phyloP scores from a whole-genome alignment of 192 early-diverging fungal genomes.

The Linnemannia elongata region DNA sequence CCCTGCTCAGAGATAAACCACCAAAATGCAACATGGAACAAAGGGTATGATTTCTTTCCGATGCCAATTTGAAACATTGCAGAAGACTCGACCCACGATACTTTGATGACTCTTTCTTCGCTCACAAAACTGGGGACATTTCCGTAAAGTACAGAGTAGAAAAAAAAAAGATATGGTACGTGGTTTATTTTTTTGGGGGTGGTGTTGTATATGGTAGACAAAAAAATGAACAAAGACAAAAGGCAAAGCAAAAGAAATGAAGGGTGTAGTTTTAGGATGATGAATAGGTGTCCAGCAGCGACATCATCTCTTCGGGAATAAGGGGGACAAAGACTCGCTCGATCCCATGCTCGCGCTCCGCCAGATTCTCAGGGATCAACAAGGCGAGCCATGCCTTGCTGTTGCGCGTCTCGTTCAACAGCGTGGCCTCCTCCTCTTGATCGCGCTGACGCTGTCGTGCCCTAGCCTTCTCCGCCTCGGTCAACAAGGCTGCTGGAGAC shows the following conservation, averaged over 20 bases:
- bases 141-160: background rate
- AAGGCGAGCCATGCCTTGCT: slow-evolving; percentile 46
- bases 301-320: slow-evolving; percentile 59
- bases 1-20: background rate
- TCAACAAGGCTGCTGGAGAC: slow-evolving; percentile 28
- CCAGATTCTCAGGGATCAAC: slow-evolving; percentile 41
- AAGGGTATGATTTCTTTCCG: background rate
- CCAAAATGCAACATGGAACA: background rate
- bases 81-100: too few relatives aligned
- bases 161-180: background rate
- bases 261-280: slow-evolving; percentile 6
- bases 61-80: too few relatives aligned
- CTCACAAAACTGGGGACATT: too few relatives aligned
- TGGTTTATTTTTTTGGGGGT: background rate
- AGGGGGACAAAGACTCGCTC: slow-evolving; percentile 54
- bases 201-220: background rate
- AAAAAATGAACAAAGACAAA: background rate
- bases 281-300: slow-evolving; percentile 58
- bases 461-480: slow-evolving; percentile 50
- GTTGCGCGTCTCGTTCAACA: slow-evolving; percentile 45
- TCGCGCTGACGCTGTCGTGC: slow-evolving; percentile 43
- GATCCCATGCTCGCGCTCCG: slow-evolving; percentile 44
- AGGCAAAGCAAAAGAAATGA: background rate
- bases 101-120: too few relatives aligned
- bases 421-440: slow-evolving; percentile 44